phyloP scores from a whole-genome alignment of 2,329 filamentous ascomycete genomes.

The Gremmenia infestans region DNA sequence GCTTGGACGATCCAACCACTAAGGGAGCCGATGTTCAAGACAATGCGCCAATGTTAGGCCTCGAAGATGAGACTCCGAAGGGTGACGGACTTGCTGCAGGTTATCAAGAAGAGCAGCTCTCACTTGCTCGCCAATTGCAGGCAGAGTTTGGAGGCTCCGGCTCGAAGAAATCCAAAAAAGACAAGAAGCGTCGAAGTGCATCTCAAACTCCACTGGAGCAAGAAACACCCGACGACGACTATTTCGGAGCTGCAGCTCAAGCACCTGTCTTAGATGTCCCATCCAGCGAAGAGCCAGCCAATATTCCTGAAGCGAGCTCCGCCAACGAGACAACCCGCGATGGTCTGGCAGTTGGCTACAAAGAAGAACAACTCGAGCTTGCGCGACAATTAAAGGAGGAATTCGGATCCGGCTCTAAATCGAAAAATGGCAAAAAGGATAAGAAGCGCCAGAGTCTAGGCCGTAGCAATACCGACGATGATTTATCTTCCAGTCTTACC shows the following conservation, averaged over 20 bases:
- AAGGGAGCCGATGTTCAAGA: constrained; percentile 2
- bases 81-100: constrained; percentile 20
- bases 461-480: constrained; percentile 14
- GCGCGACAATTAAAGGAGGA: constrained; percentile 27
- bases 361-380: constrained; percentile 25
- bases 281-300: constrained; percentile 1
- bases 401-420: constrained; percentile 31
- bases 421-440: constrained; percentile 38
- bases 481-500: constrained; percentile 10
- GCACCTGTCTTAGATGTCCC: constrained; percentile 3
- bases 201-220: constrained; percentile 21
- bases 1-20: neutral
- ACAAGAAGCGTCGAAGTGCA: constrained; percentile 21
- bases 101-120: constrained; percentile 25
- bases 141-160: constrained; percentile 20
- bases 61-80: constrained; percentile 2
- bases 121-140: constrained; percentile 26
- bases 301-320: constrained; percentile 1
- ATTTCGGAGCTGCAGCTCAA: constrained; percentile 16
- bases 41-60: neutral
- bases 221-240: constrained; percentile 10
- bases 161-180: constrained; percentile 39
- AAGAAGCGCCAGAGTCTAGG: constrained; percentile 17
- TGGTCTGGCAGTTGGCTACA: constrained; percentile 19
- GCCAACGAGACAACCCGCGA: constrained; percentile 9